These are phyloP conservation scores for Chaetomiaceae sp. DNA, from an alignment of 2,329 filamentous ascomycete species.

Conservation along the genomic window DNA sequence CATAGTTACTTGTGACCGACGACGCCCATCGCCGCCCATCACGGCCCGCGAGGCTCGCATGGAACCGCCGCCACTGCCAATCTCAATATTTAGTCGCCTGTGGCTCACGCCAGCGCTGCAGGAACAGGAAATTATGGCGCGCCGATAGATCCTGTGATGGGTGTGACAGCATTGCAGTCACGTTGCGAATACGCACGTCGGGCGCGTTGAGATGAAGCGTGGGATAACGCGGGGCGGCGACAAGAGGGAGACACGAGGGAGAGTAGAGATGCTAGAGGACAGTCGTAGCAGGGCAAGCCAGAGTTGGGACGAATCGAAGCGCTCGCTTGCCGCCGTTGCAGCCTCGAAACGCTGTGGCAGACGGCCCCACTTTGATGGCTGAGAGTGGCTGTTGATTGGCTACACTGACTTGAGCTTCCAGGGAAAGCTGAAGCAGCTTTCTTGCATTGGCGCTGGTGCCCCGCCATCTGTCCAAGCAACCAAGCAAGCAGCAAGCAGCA, in stretches of 20 bases:
- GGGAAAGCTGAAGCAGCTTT: neutral
- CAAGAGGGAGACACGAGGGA: no score
- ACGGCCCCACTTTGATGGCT: slow-evolving; percentile 7
- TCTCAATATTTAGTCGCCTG: neutral
- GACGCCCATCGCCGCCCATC: no score
- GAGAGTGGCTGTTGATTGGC: slow-evolving; percentile 7
- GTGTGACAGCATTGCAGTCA: neutral
- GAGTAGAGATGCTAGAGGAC: neutral
- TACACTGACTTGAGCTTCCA: neutral
- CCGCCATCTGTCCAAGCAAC: slow-evolving; percentile 14
- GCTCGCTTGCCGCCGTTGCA: slow-evolving; percentile 13
- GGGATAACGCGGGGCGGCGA: neutral
- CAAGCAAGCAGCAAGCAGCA: no score
- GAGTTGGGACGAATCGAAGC: slow-evolving; percentile 6
- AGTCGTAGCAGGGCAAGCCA: neutral
- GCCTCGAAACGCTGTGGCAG: slow-evolving; percentile 3
- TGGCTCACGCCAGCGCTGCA: neutral
- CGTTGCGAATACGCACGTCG: neutral
- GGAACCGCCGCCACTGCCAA: neutral
- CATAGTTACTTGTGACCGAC: no score
- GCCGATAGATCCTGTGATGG: neutral
- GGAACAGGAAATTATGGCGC: neutral
- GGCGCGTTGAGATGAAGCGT: slow-evolving; percentile 3
- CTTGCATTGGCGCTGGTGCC: slow-evolving; percentile 1
- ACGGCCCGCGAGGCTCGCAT: no score